These are phyloP conservation scores for Diaporthe sp. DNA, from an alignment of 2,329 filamentous ascomycete species.

Conservation along the genomic window DNA sequence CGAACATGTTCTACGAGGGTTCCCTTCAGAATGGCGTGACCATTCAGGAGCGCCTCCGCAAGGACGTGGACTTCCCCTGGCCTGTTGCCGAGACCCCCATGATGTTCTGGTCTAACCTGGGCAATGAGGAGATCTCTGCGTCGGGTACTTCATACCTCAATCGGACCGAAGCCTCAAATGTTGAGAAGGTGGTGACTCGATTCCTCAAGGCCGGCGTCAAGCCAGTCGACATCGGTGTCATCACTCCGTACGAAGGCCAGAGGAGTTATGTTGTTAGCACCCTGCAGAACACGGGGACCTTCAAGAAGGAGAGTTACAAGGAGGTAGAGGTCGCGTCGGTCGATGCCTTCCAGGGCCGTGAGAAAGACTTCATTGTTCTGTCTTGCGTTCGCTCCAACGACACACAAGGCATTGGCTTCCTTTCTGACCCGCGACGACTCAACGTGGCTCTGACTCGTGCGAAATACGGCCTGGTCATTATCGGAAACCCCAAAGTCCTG, in stretches of 20 bases:
- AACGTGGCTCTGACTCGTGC: constrained; percentile 97
- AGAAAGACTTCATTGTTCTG: constrained; percentile 98
- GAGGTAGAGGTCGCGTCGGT: constrained; percentile 98
- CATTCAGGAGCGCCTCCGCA: constrained; percentile 86
- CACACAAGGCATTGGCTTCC: constrained; percentile 98
- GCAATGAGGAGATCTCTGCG: constrained; percentile 97
- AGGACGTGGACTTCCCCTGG: constrained; percentile 98
- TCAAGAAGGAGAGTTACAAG: constrained; percentile 99
- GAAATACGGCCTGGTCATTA: constrained; percentile 95
- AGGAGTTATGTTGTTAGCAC: constrained; percentile 98
- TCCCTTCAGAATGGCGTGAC: constrained; percentile 97
- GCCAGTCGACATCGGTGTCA: constrained; percentile 93
- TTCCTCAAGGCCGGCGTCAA: constrained; percentile 99
- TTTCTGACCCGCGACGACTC: constrained; percentile 96
- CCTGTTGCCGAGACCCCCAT: constrained; percentile 93
- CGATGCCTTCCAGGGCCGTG: constrained; percentile 97
- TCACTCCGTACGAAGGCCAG: constrained; percentile 98
- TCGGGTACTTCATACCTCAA: constrained; percentile 99
- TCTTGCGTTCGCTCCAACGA: constrained; percentile 99
- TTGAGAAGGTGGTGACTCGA: constrained; percentile 97
- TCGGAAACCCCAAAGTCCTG: constrained; percentile 97
- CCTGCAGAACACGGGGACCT: constrained; percentile 98
- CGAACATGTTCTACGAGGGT: constrained; percentile 99
- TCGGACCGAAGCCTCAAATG: constrained; percentile 95
- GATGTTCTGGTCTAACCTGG: constrained; percentile 99